Evolutionary conservation across 345 rosid species (phyloP), one percentile per base, ranked within the genome.

Genomic region (Populus pruinosa): DNA sequence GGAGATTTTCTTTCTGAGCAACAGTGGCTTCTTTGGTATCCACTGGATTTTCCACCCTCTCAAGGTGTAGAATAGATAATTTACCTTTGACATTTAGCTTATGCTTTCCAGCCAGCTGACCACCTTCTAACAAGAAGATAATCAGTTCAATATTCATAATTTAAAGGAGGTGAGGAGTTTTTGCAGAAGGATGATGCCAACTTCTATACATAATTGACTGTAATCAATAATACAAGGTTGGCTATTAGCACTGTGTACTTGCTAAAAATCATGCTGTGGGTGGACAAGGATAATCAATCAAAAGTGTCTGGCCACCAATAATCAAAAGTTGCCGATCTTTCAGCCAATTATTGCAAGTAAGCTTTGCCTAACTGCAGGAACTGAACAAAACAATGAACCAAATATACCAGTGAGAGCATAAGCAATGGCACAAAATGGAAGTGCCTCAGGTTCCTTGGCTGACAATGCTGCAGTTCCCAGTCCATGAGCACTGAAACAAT

Each of bases 381-480:
- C 86, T 8, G 99, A 93, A 87, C 98, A 94, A 36, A 93, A 41
- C 82, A 94, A 69, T 2, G 98, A 91, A 49, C 98, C 99, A 20
- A 94, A 93, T 68, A 94, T 93, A 74, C 98, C 98, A 1, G 99
- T 90, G 16, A 94, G 98, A 43, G 91, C 98, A 85, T 94, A 94
- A 10, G 98, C 98, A 68, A 94, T 93, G 79, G 97, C 95, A 63
- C 95, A 93, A 79, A 95, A 95, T 14, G 99, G 99, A 64, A 93
- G 98, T 55, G 99, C 99, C 74, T 90, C 99, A 6, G 98, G 99
- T 78, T 95, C 99, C 86, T 91, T 95, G 6, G 97, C 98, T 8
- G 99, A 91, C 83, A 95, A 82, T 55, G 99, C 98, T 59, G 97
- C 99, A 78, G 98, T 95, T 85, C 98, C 99, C 84, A 95, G 88